Base-by-base conservation (phyloP, 1,284 basidiomycete genomes). In the Ganoderma lingzhi region DNA sequence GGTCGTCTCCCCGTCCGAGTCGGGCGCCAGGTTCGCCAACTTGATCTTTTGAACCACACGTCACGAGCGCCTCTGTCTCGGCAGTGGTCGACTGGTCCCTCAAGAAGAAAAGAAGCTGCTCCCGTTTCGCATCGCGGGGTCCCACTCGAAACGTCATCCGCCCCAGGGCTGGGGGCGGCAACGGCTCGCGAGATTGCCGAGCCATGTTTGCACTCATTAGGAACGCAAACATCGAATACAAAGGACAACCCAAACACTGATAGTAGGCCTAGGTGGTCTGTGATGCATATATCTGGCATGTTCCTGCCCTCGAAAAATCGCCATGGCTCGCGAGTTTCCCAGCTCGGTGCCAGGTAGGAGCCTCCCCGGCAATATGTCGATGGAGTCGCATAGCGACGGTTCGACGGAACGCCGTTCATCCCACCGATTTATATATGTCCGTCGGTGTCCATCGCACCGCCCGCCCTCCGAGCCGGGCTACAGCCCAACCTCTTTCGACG, bases 401-500 rank as follows among this genome's bases (percentile, higher is more conserved):
- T 70, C 53, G 39, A 64, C 68, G 67, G 69, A 69, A 69, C 71
- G 71, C 71, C 58, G 62, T 35, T 32, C 63, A 44, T 62, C 56
- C 60, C 65, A 62, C 62, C 30, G 28, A 56, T 35, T 56, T 55
- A 62, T 62, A 68, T 44, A 66, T 61, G 61, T 53, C 64, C 58
- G 28, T 63, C 65, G 19, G 23, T 51, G 39, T 42, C 37, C 39
- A 19, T 39, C 41, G 59, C 59, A 42, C 39, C 4, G 23, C 39
- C 59, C 14, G 9, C 4, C 14, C 19, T 35, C 68, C 60, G 65
- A 44, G 32, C 30, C 53, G 15, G 62, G 67, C 70, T 78, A 81
- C 62, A 82, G 67, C 30, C 77, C 78, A 19, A 79, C 80, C 63
- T 82, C 82, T 66, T 77, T 79, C 51, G 78, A 73, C n/a, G 64